These are phyloP conservation scores for Ophiostoma perfectum DNA, from an alignment of 2,329 filamentous ascomycete species.

Conservation along the genomic window DNA sequence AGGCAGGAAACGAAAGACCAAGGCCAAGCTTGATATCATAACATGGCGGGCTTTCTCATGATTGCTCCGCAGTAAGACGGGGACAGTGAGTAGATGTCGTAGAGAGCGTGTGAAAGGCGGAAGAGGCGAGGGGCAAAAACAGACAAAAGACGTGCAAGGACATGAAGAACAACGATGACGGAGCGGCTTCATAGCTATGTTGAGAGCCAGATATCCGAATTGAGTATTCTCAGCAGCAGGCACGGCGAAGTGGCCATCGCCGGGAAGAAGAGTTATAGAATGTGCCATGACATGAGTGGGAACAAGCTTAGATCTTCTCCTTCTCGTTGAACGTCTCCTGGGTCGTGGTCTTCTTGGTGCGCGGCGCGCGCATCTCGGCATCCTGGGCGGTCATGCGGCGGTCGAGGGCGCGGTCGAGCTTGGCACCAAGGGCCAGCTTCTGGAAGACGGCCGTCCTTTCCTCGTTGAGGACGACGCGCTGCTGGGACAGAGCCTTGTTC, in stretches of 20 bases:
- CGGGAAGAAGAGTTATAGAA: neutral
- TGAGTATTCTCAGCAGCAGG: too few species aligned
- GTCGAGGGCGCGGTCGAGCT: slow-evolving; percentile 81
- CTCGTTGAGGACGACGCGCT: slow-evolving; percentile 72
- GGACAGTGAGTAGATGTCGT: too few species aligned
- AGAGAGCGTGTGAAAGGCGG: neutral
- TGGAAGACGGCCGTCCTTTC: slow-evolving; percentile 77
- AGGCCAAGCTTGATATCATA: neutral
- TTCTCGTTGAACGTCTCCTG: slow-evolving; percentile 32
- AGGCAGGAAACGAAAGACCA: too few species aligned
- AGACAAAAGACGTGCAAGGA: neutral
- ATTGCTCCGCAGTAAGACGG: neutral
- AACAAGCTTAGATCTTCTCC: slow-evolving; percentile 31
- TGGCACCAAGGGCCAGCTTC: slow-evolving; percentile 83
- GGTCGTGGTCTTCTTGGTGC: slow-evolving; percentile 27
- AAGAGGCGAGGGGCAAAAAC: neutral
- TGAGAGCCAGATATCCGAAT: too few species aligned
- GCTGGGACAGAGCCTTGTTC: slow-evolving; percentile 76
- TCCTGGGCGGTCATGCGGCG: slow-evolving; percentile 85
- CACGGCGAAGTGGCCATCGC: too few species aligned
- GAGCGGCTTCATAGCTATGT: too few species aligned
- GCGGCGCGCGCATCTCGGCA: slow-evolving; percentile 65
- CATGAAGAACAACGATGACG: neutral
- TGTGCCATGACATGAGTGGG: neutral
- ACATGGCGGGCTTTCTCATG: neutral